phyloP scores from a whole-genome alignment of 768 basidiomycete species.

The Neoboletus subvelutipes region DNA sequence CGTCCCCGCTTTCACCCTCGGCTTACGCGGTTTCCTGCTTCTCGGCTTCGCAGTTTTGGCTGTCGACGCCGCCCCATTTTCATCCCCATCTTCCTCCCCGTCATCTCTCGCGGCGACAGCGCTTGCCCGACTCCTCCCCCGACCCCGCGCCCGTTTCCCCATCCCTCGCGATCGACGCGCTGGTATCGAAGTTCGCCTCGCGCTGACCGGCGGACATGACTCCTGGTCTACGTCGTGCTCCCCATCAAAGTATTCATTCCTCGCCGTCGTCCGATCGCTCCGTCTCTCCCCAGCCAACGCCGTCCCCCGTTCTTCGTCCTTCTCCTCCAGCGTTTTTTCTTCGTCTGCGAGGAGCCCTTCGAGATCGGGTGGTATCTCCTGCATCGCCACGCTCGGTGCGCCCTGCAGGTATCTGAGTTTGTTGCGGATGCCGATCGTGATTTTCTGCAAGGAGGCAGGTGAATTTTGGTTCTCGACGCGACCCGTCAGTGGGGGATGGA shows the following conservation, averaged over 20 bases:
- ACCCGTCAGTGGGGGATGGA: constrained; percentile 89
- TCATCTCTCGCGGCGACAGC: constrained; percentile 28
- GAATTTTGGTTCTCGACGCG: constrained; percentile 95
- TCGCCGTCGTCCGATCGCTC: constrained; percentile 48
- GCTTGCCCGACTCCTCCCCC: constrained; percentile 36
- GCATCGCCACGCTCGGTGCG: constrained; percentile 95
- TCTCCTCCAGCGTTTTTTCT: constrained; percentile 64
- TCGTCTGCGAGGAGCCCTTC: constrained; percentile 75
- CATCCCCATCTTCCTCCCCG: constrained; percentile 41
- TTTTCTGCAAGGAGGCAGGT: constrained; percentile 76
- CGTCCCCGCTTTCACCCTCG: constrained; percentile 16
- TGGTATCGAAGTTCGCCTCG: constrained; percentile 12
- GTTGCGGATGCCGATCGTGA: constrained; percentile 80
- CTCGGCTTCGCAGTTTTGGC: constrained; percentile 35
- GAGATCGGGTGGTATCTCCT: constrained; percentile 92
- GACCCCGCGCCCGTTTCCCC: constrained; percentile 31
- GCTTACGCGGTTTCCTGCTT: constrained; percentile 27
- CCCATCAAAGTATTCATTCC: constrained; percentile 74
- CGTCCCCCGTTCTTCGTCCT: constrained; percentile 64
- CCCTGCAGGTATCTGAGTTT: constrained; percentile 92
- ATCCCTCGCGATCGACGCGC: constrained; percentile 24
- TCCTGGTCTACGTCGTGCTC: constrained; percentile 65
- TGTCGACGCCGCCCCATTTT: constrained; percentile 20
- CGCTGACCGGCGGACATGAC: constrained; percentile 32
- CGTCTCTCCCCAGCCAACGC: constrained; percentile 53